Evolutionary conservation across 345 rosid genomes (phyloP).

Genomic region (Raphanus sativus): DNA sequence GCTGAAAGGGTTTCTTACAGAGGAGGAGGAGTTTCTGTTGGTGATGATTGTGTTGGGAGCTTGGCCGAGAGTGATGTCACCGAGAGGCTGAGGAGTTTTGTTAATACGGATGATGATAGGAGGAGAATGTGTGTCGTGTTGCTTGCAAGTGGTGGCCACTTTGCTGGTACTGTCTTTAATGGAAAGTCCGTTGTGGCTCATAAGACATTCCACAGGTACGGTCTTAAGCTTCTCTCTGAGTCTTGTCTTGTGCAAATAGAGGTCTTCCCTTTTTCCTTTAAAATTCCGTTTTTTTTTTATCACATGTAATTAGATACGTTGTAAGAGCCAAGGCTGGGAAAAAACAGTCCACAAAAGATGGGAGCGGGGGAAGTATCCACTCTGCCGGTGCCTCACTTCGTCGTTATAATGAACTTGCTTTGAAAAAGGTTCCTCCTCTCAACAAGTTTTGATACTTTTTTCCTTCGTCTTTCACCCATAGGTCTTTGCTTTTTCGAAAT

Average conservation of each 20-base stretch:
- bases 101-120: conserved; percentile 38
- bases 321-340: conserved; percentile 98
- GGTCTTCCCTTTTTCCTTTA: background rate
- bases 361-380: conserved; percentile 72
- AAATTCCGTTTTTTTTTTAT: background rate
- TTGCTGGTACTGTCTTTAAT: conserved; percentile 83
- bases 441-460: background rate
- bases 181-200: conserved; percentile 72
- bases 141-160: conserved; percentile 93
- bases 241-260: conserved; percentile 2
- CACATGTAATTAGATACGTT: conserved; percentile 62
- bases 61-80: conserved; percentile 55
- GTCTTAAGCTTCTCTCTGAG: background rate
- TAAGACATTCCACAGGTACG: conserved; percentile 92
- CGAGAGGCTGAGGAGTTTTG: conserved; percentile 53
- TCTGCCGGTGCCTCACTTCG: conserved; percentile 99
- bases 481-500: background rate
- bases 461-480: conserved; percentile 1
- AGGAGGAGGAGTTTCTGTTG: conserved; percentile 27
- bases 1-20: conserved; percentile 50
- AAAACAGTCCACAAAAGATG: conserved; percentile 93
- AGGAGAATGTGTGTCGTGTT: conserved; percentile 57
- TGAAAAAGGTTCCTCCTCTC: conserved; percentile 69
- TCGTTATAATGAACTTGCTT: conserved; percentile 83
- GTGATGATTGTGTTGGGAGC: conserved; percentile 7